Evolutionary conservation across 306 rosid genomes (phyloP).

Genomic region (Cyclanthera cordifolia): DNA sequence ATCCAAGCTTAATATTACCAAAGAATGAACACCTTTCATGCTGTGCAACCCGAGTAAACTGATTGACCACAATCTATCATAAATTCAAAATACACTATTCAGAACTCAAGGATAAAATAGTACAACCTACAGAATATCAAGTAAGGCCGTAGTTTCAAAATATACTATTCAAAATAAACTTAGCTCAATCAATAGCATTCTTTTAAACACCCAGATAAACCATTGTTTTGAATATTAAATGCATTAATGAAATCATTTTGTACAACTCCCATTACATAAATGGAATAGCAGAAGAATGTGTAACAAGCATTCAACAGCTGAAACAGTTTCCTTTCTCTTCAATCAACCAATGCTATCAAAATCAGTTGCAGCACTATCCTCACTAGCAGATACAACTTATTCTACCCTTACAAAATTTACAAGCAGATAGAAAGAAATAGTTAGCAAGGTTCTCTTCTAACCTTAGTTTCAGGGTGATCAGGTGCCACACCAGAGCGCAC

Average conservation of each 20-base stretch:
- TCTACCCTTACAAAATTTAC: conserved; percentile 4
- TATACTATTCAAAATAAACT: conserved; percentile 22
- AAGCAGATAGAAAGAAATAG: background rate
- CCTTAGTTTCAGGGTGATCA: conserved; percentile 98
- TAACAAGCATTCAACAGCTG: background rate
- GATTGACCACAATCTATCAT: conserved; percentile 77
- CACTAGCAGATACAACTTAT: background rate
- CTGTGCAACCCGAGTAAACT: conserved; percentile 55
- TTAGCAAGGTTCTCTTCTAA: conserved; percentile 6
- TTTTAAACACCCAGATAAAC: background rate
- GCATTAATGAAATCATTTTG: background rate
- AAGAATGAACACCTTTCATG: conserved; percentile 55
- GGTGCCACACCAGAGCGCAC: conserved; percentile 94
- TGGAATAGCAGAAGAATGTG: background rate
- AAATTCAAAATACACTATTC: conserved; percentile 19
- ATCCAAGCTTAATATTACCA: conserved; percentile 68
- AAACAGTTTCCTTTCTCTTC: background rate
- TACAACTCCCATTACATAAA: background rate
- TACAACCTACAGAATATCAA: no score
- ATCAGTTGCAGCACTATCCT: background rate
- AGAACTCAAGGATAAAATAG: no score
- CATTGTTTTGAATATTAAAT: background rate
- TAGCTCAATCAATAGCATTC: conserved; percentile 30
- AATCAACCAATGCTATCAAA: background rate
- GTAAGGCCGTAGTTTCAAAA: no score